A percentile compares a stretch with the other conserved stretches of the same genome.
Conservation (phyloP, 148 eudicot genomes). For the Limonium bicolor region DNA sequence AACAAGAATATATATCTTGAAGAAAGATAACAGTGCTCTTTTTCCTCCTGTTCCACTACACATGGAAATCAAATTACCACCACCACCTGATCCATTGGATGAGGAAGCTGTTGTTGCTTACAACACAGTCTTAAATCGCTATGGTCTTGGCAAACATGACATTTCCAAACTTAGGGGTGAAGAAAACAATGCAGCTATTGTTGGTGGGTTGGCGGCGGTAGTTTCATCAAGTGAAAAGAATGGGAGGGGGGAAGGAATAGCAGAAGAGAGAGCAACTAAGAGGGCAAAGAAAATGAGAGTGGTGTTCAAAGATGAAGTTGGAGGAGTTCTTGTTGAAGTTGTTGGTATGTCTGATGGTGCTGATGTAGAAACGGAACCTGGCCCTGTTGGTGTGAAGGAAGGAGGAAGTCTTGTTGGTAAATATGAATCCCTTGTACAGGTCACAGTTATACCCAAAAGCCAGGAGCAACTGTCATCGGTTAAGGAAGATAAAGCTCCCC, state of each 20-base stretch:
- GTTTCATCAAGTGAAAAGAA: conserved; percentile 17
- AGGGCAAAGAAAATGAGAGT: conserved; percentile 56
- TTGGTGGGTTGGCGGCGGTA: no score
- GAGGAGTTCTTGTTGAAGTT: conserved; percentile 80
- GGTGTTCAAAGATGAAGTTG: conserved; percentile 77
- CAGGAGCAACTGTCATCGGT: conserved; percentile 26
- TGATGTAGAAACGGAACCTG: conserved; percentile 93
- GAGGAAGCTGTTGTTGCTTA: conserved; percentile 85
- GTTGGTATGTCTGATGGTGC: conserved; percentile 95
- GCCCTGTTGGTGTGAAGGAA: conserved; percentile 87
- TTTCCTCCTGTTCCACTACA: conserved; percentile 44
- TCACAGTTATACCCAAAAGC: conserved; percentile 73
- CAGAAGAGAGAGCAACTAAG: conserved; percentile 38
- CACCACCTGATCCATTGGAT: conserved; percentile 82
- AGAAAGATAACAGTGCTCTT: conserved; percentile 67
- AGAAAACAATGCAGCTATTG: no score
- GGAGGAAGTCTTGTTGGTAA: conserved; percentile 99
- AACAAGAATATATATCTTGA: conserved; percentile 64
- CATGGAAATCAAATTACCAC: conserved; percentile 46
- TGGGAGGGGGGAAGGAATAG: conserved; percentile 11
- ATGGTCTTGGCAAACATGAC: conserved; percentile 30
- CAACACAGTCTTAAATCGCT: conserved; percentile 65
- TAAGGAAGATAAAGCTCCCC: conserved; percentile 37
- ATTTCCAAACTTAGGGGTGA: conserved; percentile 12
- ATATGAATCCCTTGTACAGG: conserved; percentile 83